Evolutionary conservation across 805 yeast species (phyloP).

Genomic region (Brettanomyces nanus): DNA sequence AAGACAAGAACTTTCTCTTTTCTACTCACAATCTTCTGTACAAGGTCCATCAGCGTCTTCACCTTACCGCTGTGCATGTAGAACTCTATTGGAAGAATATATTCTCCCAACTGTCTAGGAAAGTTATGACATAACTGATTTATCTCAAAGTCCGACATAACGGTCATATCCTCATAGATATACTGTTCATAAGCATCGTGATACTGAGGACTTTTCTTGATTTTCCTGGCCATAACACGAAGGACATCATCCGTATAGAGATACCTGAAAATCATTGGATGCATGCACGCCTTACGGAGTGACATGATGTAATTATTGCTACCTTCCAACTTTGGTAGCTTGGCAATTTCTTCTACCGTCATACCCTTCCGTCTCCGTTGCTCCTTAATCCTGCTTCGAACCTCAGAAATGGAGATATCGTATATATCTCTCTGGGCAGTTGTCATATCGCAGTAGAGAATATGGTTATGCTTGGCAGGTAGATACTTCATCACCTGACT

Average conservation of each 20-base stretch:
- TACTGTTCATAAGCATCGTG: slow-evolving; percentile 63
- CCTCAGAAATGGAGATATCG: slow-evolving; percentile 43
- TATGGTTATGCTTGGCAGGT: slow-evolving; percentile 64
- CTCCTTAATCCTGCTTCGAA: slow-evolving; percentile 32
- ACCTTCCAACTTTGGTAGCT: slow-evolving; percentile 16
- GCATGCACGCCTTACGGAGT: slow-evolving; percentile 86
- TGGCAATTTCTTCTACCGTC: slow-evolving; percentile 27
- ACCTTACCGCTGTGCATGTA: slow-evolving; percentile 71
- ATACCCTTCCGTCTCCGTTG: slow-evolving; percentile 34
- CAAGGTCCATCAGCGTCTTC: slow-evolving; percentile 41
- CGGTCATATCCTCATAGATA: slow-evolving; percentile 89
- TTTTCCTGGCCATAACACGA: slow-evolving; percentile 62
- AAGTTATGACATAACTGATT: slow-evolving; percentile 66
- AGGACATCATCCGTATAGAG: slow-evolving; percentile 49
- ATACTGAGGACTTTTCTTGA: slow-evolving; percentile 77
- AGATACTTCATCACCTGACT: slow-evolving; percentile 85
- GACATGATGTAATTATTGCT: slow-evolving; percentile 72
- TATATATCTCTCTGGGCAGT: slow-evolving; percentile 52
- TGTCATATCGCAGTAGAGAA: slow-evolving; percentile 59
- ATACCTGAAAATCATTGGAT: slow-evolving; percentile 76
- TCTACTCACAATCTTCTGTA: slow-evolving; percentile 46
- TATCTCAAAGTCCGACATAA: slow-evolving; percentile 88
- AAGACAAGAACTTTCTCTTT: slow-evolving; percentile 71
- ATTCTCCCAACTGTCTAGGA: slow-evolving; percentile 53
- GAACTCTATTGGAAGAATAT: slow-evolving; percentile 42